Evolutionary conservation across 306 rosid genomes (phyloP).

Genomic region (Delonix regia): DNA sequence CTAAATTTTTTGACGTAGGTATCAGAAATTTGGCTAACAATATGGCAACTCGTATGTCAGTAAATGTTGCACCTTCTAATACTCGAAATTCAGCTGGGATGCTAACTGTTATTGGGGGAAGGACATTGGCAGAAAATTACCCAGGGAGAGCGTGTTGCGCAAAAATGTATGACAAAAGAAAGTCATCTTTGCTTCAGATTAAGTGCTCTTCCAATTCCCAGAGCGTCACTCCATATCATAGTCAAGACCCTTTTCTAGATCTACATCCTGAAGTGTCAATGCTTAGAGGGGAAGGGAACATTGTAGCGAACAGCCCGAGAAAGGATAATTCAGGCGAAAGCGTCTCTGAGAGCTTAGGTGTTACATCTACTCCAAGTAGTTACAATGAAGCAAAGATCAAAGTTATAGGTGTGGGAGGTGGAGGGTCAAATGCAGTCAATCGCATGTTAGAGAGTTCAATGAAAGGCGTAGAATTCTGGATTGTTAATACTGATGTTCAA

Average conservation of each 20-base stretch:
- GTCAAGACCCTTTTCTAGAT: constrained; percentile 77
- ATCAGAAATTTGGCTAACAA: constrained; percentile 30
- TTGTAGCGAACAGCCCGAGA: constrained; percentile 46
- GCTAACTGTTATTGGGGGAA: constrained; percentile 50
- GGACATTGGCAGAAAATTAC: constrained; percentile 41
- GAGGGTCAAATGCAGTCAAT: constrained; percentile 90
- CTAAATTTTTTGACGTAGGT: constrained; percentile 20
- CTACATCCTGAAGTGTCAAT: constrained; percentile 86
- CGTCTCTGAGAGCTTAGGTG: constrained; percentile 54
- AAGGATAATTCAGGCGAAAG: constrained; percentile 57
- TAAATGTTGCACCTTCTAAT: constrained; percentile 51
- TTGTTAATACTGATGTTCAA: constrained; percentile 83
- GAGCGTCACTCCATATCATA: constrained; percentile 53
- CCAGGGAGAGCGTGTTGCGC: constrained; percentile 44
- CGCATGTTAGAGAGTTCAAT: constrained; percentile 90
- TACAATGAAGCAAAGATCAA: constrained; percentile 76
- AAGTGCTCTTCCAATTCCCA: constrained; percentile 61
- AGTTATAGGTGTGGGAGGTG: constrained; percentile 88
- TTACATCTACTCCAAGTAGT: constrained; percentile 42
- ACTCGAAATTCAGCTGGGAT: constrained; percentile 53
- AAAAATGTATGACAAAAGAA: constrained; percentile 47
- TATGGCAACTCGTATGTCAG: constrained; percentile 61
- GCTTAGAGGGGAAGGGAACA: constrained; percentile 77
- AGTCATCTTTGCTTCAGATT: constrained; percentile 40
- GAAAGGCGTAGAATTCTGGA: constrained; percentile 91